These are phyloP conservation scores for Starmerella vitae DNA, from an alignment of 805 yeast species.

Conservation along the genomic window DNA sequence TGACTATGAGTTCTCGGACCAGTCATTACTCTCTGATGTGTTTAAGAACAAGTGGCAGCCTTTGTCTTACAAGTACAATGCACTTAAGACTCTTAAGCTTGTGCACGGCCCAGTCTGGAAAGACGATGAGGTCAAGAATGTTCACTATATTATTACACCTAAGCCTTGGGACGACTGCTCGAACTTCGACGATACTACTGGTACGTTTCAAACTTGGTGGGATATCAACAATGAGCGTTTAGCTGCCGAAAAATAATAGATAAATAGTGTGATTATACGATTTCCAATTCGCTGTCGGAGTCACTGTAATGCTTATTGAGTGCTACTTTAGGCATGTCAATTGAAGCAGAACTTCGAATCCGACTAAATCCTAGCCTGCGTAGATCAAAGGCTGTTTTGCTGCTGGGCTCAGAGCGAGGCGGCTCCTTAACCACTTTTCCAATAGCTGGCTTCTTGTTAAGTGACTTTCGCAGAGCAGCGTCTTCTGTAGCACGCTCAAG, in stretches of 20 bases:
- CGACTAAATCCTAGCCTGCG: not conserved
- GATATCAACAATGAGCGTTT: slow-evolving; percentile 27
- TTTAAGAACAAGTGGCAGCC: slow-evolving; percentile 40
- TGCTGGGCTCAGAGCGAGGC: no score
- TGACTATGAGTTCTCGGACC: slow-evolving; percentile 45
- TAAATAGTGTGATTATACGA: not conserved
- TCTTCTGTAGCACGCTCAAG: slow-evolving; percentile 25
- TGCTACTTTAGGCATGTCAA: not conserved
- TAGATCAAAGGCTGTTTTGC: no score
- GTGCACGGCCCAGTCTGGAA: slow-evolving; percentile 39
- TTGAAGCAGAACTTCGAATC: no score
- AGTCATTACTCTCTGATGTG: slow-evolving; percentile 42
- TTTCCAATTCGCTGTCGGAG: slow-evolving; percentile 1
- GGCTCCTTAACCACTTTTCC: no score
- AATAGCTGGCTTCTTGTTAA: slow-evolving; percentile 21
- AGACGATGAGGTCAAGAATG: slow-evolving; percentile 37
- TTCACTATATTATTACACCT: slow-evolving; percentile 45
- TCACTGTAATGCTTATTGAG: not conserved
- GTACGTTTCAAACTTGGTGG: slow-evolving; percentile 42
- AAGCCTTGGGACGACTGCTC: slow-evolving; percentile 43
- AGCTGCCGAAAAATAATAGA: no score
- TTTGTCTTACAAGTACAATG: slow-evolving; percentile 41
- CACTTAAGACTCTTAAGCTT: slow-evolving; percentile 38
- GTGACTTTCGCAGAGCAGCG: slow-evolving; percentile 27
- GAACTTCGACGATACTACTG: slow-evolving; percentile 31